Evolutionary conservation across 2,329 filamentous ascomycete species (phyloP), one percentile per base, ranked within the genome.

Genomic region (Colletotrichum sp.): DNA sequence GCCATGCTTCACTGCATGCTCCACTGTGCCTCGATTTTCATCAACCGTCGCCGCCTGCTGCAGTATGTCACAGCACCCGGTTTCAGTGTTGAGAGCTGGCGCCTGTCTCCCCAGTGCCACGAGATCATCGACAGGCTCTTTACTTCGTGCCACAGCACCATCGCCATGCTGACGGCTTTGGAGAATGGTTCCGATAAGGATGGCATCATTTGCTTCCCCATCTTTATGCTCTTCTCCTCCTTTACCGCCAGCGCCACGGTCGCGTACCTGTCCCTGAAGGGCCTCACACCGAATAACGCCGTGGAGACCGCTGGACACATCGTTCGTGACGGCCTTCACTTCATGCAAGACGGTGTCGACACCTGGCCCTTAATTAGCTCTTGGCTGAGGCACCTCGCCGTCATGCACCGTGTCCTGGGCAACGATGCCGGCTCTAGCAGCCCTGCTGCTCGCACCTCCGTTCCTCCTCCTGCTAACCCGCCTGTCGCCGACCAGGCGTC

Each of bases 171-270:
- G 24, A 85, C 88, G 6, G 88, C 90, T 3, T 87, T 92, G 4
- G 90, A 92, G 82, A 82, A 86, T 13, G 90, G 90, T 12, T 85
- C 88, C 2, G 90, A 92, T 69, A 92, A 92, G 84, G 90, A 92
- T 70, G 85, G 87, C 28, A 86, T 89, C n/a, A 85, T 90, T n/a
- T 91, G 89, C 82, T 91, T 92, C 83, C 91, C 91, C 49, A 90
- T 92, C 71, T 91, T 92, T 77, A 92, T 92, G 91, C 85, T 92
- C 15, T 92, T 92, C 81, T 90, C 90, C 0, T 89, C 90, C 67
- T 92, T 92, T 77, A 92, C 90, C 0, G 90, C 90, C 3, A 90
- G 90, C 77, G 90, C 90, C 3, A 92, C 91, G 1, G 89, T 92
- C 2, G 91, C 91, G 15, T 92, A 92, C 82, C 86, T 92, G 34